Base-by-base conservation (phyloP, 2,329 filamentous ascomycete species). In the Onygenales sp. region DNA sequence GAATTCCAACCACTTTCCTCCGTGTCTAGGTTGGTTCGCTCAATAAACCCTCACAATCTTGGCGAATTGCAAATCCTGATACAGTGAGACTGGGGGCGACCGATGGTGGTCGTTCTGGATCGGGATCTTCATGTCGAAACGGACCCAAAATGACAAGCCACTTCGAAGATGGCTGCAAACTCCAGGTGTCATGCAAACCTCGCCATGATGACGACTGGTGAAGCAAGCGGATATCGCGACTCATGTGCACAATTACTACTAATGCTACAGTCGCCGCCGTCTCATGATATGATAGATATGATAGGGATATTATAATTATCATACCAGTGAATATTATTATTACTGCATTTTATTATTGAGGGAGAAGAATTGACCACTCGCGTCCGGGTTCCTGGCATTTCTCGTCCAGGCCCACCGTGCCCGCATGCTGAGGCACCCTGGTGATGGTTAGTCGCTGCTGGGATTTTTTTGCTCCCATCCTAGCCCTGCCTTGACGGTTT, bases 301-400 rank as follows among this genome's bases (percentile, higher is more conserved):
- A 43, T n/a, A 27, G 21, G 21, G 21, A 27, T 27, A 27, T 27
- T 27, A 27, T 27, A 27, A 27, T 27, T 27, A 27, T 27, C 21
- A 27, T 27, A 27, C 21, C 21, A 27, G 21, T 27, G 21, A 32
- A 3, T 39, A 32, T 45, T 47, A 17, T 10, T 13, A 49, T n/a
- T 27, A 31, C 39, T 9, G 13, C 45, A 38, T 47, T 38, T 13
- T 35, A 35, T 47, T 36, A 36, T 47, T 47, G 21, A 32, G 21
- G 21, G 21, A 27, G 21, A 27, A 27, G 21, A 27, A 10, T 9
- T 31, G 46, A 13, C 46, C 46, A 49, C 35, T 49, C 13, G 38
- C 39, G 46, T 38, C 35, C 35, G 46, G 33, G 46, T 49, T 49
- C 46, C 46, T 49, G 46, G 46, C 46, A 27, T 21, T 38, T 36